A percentile compares a stretch with the other conserved stretches of the same genome.
These are phyloP conservation scores for Echites panduratus DNA, from an alignment of 257 asterid species.

Conservation along the genomic window DNA sequence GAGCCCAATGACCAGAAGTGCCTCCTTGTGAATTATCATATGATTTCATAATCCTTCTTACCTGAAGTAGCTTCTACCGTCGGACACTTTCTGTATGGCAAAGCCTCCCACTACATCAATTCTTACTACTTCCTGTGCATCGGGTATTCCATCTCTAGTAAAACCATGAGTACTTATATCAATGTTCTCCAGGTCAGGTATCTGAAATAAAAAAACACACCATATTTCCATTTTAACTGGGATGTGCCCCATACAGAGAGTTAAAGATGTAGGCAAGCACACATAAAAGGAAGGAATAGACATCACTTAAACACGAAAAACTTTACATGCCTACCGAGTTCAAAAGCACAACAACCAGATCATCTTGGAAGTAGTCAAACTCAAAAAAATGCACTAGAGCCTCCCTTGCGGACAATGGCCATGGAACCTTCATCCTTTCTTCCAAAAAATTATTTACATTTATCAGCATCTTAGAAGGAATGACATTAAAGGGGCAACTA, in stretches of 20 bases:
- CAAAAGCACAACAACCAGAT: conserved; percentile 60
- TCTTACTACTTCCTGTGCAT: conserved; percentile 64
- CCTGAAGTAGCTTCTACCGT: conserved; percentile 76
- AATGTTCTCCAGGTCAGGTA: conserved; percentile 56
- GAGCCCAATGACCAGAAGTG: not conserved
- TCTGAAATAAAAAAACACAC: conserved; percentile 34
- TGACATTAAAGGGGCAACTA: conserved; percentile 11
- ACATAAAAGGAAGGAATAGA: not conserved
- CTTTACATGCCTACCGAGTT: conserved; percentile 53
- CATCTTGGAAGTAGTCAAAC: conserved; percentile 75
- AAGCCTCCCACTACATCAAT: conserved; percentile 82
- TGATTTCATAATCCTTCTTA: conserved; percentile 11
- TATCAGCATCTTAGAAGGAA: conserved; percentile 28
- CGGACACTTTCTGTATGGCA: conserved; percentile 65
- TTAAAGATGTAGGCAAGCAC: not conserved
- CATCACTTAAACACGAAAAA: not conserved
- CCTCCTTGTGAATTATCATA: not conserved
- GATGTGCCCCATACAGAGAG: too few species aligned
- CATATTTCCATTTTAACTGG: not conserved
- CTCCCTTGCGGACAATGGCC: conserved; percentile 94
- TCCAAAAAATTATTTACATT: conserved; percentile 42
- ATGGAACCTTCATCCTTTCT: conserved; percentile 89
- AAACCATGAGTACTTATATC: conserved; percentile 59
- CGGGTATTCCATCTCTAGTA: conserved; percentile 54
- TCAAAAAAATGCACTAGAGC: conserved; percentile 53